Evolutionary conservation across 1,284 basidiomycete genomes (phyloP), one percentile per base, ranked within the genome.

Genomic region (Sphagnurus paluster): DNA sequence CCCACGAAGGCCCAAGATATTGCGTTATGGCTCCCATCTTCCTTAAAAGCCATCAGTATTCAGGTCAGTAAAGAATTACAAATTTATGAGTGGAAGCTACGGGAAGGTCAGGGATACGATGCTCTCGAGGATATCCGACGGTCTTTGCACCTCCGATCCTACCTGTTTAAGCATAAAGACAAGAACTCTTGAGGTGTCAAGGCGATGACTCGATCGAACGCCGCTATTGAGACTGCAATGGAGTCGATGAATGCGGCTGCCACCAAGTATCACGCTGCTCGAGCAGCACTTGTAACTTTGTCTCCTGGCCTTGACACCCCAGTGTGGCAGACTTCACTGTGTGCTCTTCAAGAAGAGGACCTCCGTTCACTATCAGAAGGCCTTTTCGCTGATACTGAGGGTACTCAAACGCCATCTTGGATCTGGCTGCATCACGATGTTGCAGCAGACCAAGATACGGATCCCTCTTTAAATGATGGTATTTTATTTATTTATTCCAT

Each of bases 21-120:
- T 19, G 26, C 14, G 3, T 40, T 53, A 5, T 46, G 23, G 14
- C 44, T 50, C 9, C 49, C 49, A 29, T 50, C 49, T 2, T 13
- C 24, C 6, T 19, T 50, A 5, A 39, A 39, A 17, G 24, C 14
- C 14, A 7, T 11, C 8, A n/a, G n/a, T n/a, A 20, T 25, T 17
- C 23, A 8, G n/a, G 28, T 36, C 28, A 10, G 11, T 8, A 8
- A 30, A 11, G 32, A 23, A 8, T 34, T 36, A 7, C 40, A n/a
- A 9, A 16, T 30, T 2, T 50, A 49, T 30, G 39, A 45, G 24
- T 44, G 42, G 41, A 20, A 42, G 23, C 33, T 42, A 9, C 36
- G 20, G 8, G 8, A 25, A 2, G 24, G 32, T 29, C 43, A 44
- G 20, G 43, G 35, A 14, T 29, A 29, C 11, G 25, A 46, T 16